Conservation (phyloP, 2,329 filamentous ascomycete genomes). For the Orbilia oligospora region DNA sequence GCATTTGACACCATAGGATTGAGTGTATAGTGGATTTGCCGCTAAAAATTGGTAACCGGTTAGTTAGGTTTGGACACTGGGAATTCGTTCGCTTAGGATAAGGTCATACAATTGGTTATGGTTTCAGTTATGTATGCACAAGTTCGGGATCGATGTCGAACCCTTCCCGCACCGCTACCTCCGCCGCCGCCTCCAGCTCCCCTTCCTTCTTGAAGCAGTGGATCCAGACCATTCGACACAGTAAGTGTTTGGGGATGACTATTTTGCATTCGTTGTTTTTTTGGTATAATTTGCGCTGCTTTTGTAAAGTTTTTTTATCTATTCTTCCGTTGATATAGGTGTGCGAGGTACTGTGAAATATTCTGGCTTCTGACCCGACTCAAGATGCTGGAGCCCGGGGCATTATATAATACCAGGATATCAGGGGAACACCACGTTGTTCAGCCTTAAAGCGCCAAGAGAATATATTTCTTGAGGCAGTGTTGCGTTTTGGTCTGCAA, state of each 20-base stretch:
- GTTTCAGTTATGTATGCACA: constrained; percentile 21
- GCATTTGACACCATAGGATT: constrained; percentile 4
- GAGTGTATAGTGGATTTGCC: background rate
- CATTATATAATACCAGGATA: constrained; percentile 6
- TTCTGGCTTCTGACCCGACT: background rate
- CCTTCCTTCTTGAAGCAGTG: constrained; percentile 25
- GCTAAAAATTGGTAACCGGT: background rate
- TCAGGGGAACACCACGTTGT: too few relatives aligned
- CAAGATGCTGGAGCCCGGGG: background rate
- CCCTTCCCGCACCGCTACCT: constrained; percentile 26
- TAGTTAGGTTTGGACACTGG: background rate
- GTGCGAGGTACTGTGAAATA: background rate
- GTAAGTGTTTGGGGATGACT: background rate
- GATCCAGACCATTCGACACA: constrained; percentile 14
- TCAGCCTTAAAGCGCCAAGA: constrained; percentile 6
- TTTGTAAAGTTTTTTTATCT: background rate
- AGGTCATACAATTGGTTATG: background rate
- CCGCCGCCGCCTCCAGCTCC: constrained; percentile 21
- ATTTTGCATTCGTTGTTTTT: constrained; percentile 21
- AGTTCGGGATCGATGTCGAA: constrained; percentile 19
- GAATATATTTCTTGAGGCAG: background rate
- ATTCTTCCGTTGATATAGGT: too few relatives aligned
- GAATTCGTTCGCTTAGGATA: background rate
- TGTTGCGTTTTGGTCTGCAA: background rate
- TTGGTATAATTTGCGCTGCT: background rate